phyloP scores from a whole-genome alignment of 108 stramenopile species.

The Poteriospumella lacustris region DNA sequence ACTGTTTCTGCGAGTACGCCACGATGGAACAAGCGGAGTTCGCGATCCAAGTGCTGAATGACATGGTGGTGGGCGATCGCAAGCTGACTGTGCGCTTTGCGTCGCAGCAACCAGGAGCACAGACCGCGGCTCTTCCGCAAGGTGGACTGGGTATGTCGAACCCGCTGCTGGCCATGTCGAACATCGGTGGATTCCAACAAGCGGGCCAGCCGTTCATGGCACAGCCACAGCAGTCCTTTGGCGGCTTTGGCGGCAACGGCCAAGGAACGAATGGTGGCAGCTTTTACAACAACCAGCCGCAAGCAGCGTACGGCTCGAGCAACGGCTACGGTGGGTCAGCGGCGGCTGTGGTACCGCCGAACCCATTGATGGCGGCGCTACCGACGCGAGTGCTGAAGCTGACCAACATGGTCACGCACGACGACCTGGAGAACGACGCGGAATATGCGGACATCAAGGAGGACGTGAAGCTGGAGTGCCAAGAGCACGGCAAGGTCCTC shows the following conservation, averaged over 20 bases:
- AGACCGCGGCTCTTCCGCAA: neutral
- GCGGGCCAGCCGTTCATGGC: constrained; percentile 30
- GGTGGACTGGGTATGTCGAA: neutral
- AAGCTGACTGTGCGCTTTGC: constrained; percentile 77
- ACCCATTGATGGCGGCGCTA: too few species aligned
- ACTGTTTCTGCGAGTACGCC: constrained; percentile 88
- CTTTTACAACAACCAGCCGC: constrained; percentile 31
- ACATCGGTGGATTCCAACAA: constrained; percentile 35
- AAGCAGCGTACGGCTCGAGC: constrained; percentile 52
- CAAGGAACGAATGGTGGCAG: constrained; percentile 39
- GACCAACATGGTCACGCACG: constrained; percentile 90
- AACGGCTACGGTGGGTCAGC: constrained; percentile 42
- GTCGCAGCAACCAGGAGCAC: constrained; percentile 36
- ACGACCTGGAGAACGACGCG: constrained; percentile 75
- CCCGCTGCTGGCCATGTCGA: constrained; percentile 17
- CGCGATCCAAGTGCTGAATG: constrained; percentile 86
- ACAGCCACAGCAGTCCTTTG: neutral
- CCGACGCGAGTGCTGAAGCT: constrained; percentile 71
- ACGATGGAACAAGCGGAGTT: constrained; percentile 70
- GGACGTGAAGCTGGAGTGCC: constrained; percentile 73
- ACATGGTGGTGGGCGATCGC: constrained; percentile 89
- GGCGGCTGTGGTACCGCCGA: constrained; percentile 28
- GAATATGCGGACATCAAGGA: constrained; percentile 69
- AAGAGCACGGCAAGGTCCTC: constrained; percentile 36
- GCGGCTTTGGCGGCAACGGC: constrained; percentile 10